Conservation (phyloP, 169 alveolate species). For the Plasmodium fragile region DNA sequence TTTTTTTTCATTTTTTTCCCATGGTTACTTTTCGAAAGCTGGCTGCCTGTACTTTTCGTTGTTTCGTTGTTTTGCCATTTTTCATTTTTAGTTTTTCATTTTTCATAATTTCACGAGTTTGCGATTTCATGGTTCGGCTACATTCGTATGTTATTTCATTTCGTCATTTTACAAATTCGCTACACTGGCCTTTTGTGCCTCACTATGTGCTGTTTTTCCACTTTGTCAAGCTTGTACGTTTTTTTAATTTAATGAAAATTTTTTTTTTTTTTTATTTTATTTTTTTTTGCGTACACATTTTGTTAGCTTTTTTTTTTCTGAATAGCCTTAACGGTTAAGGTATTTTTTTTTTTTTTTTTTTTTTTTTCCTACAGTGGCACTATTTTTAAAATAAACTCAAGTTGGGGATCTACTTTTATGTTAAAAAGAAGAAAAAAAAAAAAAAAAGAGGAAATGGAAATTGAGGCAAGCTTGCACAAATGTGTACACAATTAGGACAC, state of each 20-base stretch:
- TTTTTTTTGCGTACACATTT: not conserved
- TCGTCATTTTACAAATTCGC: not conserved
- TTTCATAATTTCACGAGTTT: not conserved
- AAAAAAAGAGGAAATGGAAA: not conserved
- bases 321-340: not conserved
- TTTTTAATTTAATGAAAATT: not conserved
- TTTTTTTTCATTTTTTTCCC: not conserved
- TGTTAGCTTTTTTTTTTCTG: not conserved
- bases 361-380: not conserved
- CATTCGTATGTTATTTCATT: not conserved
- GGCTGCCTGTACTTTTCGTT: not conserved
- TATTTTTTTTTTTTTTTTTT: not conserved
- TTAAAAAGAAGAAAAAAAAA: no score
- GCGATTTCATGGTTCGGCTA: not conserved
- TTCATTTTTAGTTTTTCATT: not conserved
- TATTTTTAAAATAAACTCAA: not conserved
- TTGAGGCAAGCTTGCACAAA: not conserved
- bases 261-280: not conserved
- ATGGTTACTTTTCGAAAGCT: not conserved
- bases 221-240: not conserved
- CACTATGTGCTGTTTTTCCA: not conserved
- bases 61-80: constrained; percentile 3
- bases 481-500: not conserved
- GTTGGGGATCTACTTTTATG: not conserved
- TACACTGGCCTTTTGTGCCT: not conserved